Base-by-base conservation (phyloP, 176 grass and related monocot genomes). In the Zoysia pacifica region DNA sequence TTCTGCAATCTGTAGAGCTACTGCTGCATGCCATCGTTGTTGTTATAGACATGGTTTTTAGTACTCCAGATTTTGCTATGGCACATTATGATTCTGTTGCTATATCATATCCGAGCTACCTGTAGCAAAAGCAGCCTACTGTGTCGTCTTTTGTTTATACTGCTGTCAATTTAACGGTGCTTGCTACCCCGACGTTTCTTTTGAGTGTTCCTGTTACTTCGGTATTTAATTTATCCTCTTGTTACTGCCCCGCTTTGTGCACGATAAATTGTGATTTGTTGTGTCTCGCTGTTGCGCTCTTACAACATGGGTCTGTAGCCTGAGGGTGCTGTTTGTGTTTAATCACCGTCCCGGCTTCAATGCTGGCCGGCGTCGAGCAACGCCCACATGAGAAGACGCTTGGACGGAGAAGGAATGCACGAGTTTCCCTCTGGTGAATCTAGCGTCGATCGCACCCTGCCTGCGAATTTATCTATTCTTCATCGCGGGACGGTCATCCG, bases 31-130 rank as follows among this genome's bases (percentile, higher is more conserved):
- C 46, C 28, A 74, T 13, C 18, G 11, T 60, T 39, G 55, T 36
- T 14, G 6, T 54, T 79, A 35, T 59, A 60, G 41, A 48, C 16
- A 59, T 18, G 59, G 51, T 79, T 59, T 28, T 41, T 68, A 47
- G 28, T 40, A 74, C 52, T 66, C 5, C 9, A 75, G 61, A 74
- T 80, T 74, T 66, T 61, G 61, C 61, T 16, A 40, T 48, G 44
- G 41, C 60, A 13, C 50, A 35, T 42, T 60, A 38, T 69, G 49
- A 42, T 67, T 79, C 16, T 75, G 13, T 55, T 39, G 28, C 11
- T 62, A 39, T 39, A 20, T 28, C 9, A 55, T 65, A 37, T 54
- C 15, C 14, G n/a, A 65, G 49, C 56, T 38, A 38, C 58, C 14
- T 72, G 39, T 45, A 73, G 67, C 39, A 5, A 39, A 72, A 39